These are phyloP conservation scores for Crotalaria pallida DNA, from an alignment of 306 rosid genomes.

Conservation along the genomic window DNA sequence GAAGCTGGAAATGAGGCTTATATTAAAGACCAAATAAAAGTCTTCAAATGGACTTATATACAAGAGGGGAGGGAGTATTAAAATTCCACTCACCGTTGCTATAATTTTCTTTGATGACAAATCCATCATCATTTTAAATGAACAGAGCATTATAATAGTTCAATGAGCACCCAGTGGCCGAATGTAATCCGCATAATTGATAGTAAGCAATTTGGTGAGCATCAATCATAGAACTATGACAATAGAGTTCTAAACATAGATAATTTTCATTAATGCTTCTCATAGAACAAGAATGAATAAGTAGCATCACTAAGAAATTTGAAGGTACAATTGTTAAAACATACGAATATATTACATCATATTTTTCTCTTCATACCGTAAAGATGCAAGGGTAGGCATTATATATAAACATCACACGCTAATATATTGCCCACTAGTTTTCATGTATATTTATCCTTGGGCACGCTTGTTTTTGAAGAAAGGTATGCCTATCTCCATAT, in stretches of 20 bases:
- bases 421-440: too few species aligned
- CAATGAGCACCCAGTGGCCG: background rate
- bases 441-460: too few species aligned
- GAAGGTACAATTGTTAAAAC: slow-evolving; percentile 14
- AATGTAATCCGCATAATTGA: too few species aligned
- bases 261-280: background rate
- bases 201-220: background rate
- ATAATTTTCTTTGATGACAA: background rate
- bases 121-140: background rate
- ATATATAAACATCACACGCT: too few species aligned
- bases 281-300: background rate
- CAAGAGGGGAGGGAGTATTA: too few species aligned
- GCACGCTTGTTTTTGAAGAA: background rate
- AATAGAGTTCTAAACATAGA: background rate
- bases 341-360: background rate
- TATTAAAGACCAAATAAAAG: too few species aligned
- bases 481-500: background rate
- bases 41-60: too few species aligned
- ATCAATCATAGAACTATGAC: background rate
- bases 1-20: too few species aligned
- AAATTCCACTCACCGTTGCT: background rate
- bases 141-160: too few species aligned
- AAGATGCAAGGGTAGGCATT: background rate
- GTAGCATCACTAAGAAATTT: background rate
- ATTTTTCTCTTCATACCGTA: background rate